These are phyloP conservation scores for Rhodomyrtus psidioides DNA, from an alignment of 441 rosid species.

Conservation along the genomic window DNA sequence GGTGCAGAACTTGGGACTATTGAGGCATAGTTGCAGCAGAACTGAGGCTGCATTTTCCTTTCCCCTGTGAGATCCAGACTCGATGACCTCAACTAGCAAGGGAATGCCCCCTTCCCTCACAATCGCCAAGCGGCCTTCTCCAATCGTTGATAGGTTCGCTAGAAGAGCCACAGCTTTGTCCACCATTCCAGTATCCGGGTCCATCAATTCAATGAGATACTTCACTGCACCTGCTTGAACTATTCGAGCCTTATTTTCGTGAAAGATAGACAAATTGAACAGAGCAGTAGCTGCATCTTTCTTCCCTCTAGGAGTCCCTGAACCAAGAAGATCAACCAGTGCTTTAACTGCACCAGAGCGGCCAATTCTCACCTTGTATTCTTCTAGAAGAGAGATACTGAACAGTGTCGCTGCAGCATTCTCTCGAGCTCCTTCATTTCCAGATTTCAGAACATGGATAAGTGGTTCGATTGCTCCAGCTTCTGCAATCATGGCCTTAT, in stretches of 20 bases:
- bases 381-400: conserved; percentile 72
- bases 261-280: conserved; percentile 83
- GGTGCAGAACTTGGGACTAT: conserved; percentile 71
- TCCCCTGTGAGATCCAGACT: conserved; percentile 83
- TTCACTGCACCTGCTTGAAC: conserved; percentile 90
- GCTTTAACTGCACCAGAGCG: conserved; percentile 76
- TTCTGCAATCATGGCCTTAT: conserved; percentile 65
- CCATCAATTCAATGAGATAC: conserved; percentile 68
- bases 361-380: conserved; percentile 71
- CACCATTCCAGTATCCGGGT: conserved; percentile 65
- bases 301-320: conserved; percentile 79
- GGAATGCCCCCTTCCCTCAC: conserved; percentile 78
- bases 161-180: conserved; percentile 94
- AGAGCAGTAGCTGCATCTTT: conserved; percentile 93
- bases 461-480: conserved; percentile 76
- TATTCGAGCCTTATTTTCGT: conserved; percentile 81
- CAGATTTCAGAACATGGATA: conserved; percentile 63
- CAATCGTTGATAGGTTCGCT: conserved; percentile 67
- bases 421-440: conserved; percentile 77
- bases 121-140: conserved; percentile 68
- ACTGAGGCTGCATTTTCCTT: conserved; percentile 88
- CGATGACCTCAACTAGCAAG: conserved; percentile 67
- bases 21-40: conserved; percentile 69
- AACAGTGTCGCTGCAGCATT: conserved; percentile 83
- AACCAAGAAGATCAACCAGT: conserved; percentile 68